These are phyloP conservation scores for Vaccinium corymbosum DNA, from an alignment of 148 eudicot genomes.

Conservation along the genomic window DNA sequence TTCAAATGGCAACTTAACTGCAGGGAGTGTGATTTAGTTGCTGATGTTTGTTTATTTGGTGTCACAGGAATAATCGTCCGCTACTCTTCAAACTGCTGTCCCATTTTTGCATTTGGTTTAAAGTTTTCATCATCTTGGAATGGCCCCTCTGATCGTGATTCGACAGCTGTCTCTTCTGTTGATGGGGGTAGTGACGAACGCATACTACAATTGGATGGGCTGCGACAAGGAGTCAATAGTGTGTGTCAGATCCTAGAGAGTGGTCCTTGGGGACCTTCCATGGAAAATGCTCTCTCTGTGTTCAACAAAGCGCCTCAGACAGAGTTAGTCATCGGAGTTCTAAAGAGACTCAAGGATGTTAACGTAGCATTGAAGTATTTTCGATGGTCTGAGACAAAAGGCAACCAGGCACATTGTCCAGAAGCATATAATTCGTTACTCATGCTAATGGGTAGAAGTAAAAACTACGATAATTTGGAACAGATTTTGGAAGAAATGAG, in stretches of 20 bases:
- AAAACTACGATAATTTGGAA: constrained; percentile 44
- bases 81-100: constrained; percentile 14
- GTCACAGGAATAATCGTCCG: constrained; percentile 26
- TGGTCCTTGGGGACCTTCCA: constrained; percentile 70
- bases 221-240: constrained; percentile 40
- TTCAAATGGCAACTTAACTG: background rate
- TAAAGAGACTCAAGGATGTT: constrained; percentile 65
- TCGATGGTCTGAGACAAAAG: constrained; percentile 69
- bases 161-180: constrained; percentile 18
- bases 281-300: constrained; percentile 51
- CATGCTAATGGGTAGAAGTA: constrained; percentile 68
- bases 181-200: constrained; percentile 25
- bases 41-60: constrained; percentile 11
- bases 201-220: constrained; percentile 26
- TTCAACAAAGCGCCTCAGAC: constrained; percentile 38
- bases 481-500: constrained; percentile 92
- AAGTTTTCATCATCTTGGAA: constrained; percentile 34
- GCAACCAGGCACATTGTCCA: constrained; percentile 56
- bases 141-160: constrained; percentile 30
- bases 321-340: constrained; percentile 58
- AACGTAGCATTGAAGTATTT: constrained; percentile 65
- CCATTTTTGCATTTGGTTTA: constrained; percentile 18
- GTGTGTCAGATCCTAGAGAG: constrained; percentile 65
- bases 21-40: constrained; percentile 3
- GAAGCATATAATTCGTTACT: constrained; percentile 86